Evolutionary conservation across 2,329 filamentous ascomycete genomes (phyloP).

Genomic region (Colletotrichum sp.): DNA sequence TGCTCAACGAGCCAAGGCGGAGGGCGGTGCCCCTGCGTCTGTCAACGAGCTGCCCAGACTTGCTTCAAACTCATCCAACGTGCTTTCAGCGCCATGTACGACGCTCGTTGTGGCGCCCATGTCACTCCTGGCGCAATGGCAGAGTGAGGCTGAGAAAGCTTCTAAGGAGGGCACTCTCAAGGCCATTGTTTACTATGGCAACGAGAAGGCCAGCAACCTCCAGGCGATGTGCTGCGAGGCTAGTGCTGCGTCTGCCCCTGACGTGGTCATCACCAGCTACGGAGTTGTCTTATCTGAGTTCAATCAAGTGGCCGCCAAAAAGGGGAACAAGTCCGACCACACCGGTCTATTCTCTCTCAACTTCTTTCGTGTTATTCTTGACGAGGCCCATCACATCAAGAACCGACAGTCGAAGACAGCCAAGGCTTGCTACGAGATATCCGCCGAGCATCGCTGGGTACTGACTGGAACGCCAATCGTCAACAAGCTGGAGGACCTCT

Average conservation of each 20-base stretch:
- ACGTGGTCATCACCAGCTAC: slow-evolving; percentile 94
- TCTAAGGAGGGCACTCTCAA: slow-evolving; percentile 84
- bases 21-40: slow-evolving; percentile 36
- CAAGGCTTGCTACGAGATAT: slow-evolving; percentile 90
- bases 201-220: slow-evolving; percentile 80
- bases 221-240: slow-evolving; percentile 77
- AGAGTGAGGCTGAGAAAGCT: slow-evolving; percentile 91
- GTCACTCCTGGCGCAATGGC: slow-evolving; percentile 96
- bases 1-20: slow-evolving; percentile 40
- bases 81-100: slow-evolving; percentile 80
- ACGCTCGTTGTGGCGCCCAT: slow-evolving; percentile 97
- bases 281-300: slow-evolving; percentile 92
- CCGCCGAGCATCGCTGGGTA: slow-evolving; percentile 87
- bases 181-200: slow-evolving; percentile 89
- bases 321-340: slow-evolving; percentile 68
- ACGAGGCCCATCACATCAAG: slow-evolving; percentile 96
- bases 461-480: slow-evolving; percentile 96
- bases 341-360: slow-evolving; percentile 87
- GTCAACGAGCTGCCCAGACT: slow-evolving; percentile 69
- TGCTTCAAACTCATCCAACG: slow-evolving; percentile 57
- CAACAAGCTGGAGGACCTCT: slow-evolving; percentile 92
- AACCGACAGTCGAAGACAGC: slow-evolving; percentile 89
- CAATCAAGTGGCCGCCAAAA: slow-evolving; percentile 71
- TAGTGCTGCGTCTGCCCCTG: slow-evolving; percentile 78
- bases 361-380: slow-evolving; percentile 94